These are phyloP conservation scores for Taxawa tesnikishii DNA, from an alignment of 2,329 filamentous ascomycete genomes.

Conservation along the genomic window DNA sequence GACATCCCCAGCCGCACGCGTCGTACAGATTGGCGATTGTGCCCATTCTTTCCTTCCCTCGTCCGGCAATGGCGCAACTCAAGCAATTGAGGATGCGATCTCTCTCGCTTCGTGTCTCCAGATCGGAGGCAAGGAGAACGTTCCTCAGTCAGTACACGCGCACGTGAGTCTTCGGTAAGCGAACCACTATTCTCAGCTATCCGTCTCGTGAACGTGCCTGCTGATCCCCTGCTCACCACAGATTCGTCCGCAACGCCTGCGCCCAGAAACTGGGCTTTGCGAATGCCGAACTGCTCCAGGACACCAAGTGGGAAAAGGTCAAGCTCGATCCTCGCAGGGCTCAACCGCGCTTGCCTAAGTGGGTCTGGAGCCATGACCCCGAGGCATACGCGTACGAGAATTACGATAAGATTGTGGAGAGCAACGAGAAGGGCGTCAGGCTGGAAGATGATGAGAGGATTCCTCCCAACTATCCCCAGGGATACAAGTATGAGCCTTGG, in stretches of 20 bases:
- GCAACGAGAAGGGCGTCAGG: slow-evolving; percentile 26
- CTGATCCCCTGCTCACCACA: slow-evolving; percentile 10
- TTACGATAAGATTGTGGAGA: slow-evolving; percentile 27
- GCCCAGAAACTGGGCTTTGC: slow-evolving; percentile 36
- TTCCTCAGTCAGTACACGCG: slow-evolving; percentile 24
- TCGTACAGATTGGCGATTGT: slow-evolving; percentile 32
- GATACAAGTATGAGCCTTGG: slow-evolving; percentile 25
- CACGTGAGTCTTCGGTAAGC: slow-evolving; percentile 29
- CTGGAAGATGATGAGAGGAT: slow-evolving; percentile 30
- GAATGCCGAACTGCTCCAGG: slow-evolving; percentile 34
- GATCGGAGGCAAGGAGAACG: slow-evolving; percentile 27
- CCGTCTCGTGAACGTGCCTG: background rate
- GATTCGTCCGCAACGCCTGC: slow-evolving; percentile 35
- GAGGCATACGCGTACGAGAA: slow-evolving; percentile 33
- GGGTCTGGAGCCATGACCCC: slow-evolving; percentile 34
- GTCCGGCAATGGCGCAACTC: slow-evolving; percentile 33
- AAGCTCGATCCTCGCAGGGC: slow-evolving; percentile 31
- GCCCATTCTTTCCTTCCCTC: slow-evolving; percentile 34
- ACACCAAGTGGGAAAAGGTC: slow-evolving; percentile 37
- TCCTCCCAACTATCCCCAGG: slow-evolving; percentile 31
- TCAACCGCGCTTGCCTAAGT: slow-evolving; percentile 31
- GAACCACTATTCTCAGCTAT: background rate
- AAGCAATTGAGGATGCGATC: slow-evolving; percentile 34
- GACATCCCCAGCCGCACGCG: slow-evolving; percentile 28
- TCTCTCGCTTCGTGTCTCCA: slow-evolving; percentile 34